Evolutionary conservation across 2,329 filamentous ascomycete species (phyloP).

Genomic region (Cladosporium colombiae): DNA sequence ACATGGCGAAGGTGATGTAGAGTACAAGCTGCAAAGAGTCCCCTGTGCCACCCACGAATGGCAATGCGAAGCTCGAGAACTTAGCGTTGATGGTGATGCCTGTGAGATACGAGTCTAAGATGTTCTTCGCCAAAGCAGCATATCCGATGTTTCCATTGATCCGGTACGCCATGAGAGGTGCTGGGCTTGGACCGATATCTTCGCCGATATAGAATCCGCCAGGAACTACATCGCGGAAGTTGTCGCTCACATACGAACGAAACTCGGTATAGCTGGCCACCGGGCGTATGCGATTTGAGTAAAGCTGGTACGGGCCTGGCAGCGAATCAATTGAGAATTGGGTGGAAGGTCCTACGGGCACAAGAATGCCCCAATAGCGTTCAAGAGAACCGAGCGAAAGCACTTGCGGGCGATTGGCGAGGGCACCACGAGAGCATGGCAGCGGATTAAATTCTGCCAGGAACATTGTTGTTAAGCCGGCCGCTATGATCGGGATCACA

Average conservation of each 20-base stretch:
- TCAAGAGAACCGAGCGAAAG: conserved; percentile 25
- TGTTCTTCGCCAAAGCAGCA: conserved; percentile 79
- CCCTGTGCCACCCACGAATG: conserved; percentile 66
- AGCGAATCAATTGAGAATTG: conserved; percentile 29
- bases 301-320: conserved; percentile 11
- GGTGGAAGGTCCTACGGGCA: conserved; percentile 40
- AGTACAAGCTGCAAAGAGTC: conserved; percentile 75
- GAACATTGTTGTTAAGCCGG: conserved; percentile 76
- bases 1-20: conserved; percentile 75
- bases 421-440: conserved; percentile 46
- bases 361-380: conserved; percentile 17
- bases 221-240: conserved; percentile 68
- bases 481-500: conserved; percentile 72
- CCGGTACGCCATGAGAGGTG: conserved; percentile 63
- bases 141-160: conserved; percentile 61
- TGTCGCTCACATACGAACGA: conserved; percentile 60
- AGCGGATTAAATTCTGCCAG: conserved; percentile 51
- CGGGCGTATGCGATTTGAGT: conserved; percentile 45
- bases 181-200: conserved; percentile 51
- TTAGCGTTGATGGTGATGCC: conserved; percentile 68
- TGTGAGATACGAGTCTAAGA: conserved; percentile 75
- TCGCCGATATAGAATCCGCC: conserved; percentile 71
- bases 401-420: conserved; percentile 27
- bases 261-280: conserved; percentile 67
- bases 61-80: conserved; percentile 71